Evolutionary conservation across 805 yeast species (phyloP), one percentile per base, ranked within the genome.

Genomic region (Starmerella davenportii): DNA sequence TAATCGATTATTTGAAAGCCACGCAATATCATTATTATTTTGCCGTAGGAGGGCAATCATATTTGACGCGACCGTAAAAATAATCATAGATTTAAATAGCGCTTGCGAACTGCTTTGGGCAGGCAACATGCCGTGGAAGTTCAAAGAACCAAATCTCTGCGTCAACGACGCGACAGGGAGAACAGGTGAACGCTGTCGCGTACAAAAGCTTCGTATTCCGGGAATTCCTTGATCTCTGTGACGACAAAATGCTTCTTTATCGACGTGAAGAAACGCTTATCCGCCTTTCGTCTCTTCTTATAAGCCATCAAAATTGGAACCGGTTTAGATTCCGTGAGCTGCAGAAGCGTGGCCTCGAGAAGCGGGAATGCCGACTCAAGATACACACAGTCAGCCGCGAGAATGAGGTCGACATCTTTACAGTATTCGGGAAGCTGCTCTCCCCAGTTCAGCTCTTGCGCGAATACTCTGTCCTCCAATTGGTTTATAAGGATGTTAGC

Each of bases 321-420:
- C 18, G 62, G 63, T 11, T 13, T 29, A 4, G 32, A 25, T 7
- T 50, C 56, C 14, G 64, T 52, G 16, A 71, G 47, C 41, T 68
- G 70, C 27, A 68, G 42, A 23, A 71, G 51, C 0, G 76, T 71
- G 42, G 58, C 53, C 38, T 67, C 69, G 29, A 71, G 50, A 30
- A 70, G 47, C 4, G 72, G 73, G 48, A 72, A 71, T 2, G 74
- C 72, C 8, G 57, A 49, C 46, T 70, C 76, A 21, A 67, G 55
- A 41, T 71, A 71, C 13, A 72, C 76, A 51, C 76, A 70, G 51
- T 71, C 77, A 0, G 76, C 76, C 4, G 76, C 76, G 19, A 71
- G 49, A 2, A 71, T 53, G 4, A 70, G 53, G 51, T 69, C 74
- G 4, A 52, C 56, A 1, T 47, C 49, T 9, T 44, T 29, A 9